These are phyloP conservation scores for Scedosporium dehoogii DNA, from an alignment of 2,329 filamentous ascomycete genomes.

Conservation along the genomic window DNA sequence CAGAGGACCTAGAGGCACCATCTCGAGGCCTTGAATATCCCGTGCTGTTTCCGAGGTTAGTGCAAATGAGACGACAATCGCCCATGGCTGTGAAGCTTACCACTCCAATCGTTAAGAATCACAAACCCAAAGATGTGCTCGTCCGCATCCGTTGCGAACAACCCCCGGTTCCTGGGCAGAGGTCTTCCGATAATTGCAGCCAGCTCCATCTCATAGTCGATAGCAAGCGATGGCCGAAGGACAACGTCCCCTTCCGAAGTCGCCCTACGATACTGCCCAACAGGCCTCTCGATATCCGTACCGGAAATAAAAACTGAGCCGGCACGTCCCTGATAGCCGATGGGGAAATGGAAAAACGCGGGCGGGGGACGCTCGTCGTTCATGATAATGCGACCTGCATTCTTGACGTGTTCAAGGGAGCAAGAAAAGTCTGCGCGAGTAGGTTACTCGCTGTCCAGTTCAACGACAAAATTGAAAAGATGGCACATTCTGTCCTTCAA, in stretches of 20 bases:
- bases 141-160: slow-evolving; percentile 43
- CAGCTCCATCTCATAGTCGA: slow-evolving; percentile 65
- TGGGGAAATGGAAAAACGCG: slow-evolving; percentile 64
- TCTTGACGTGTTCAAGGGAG: slow-evolving; percentile 31
- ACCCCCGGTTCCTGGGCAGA: background rate
- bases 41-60: slow-evolving; percentile 34
- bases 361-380: slow-evolving; percentile 39
- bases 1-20: slow-evolving; percentile 46
- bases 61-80: slow-evolving; percentile 45
- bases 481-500: slow-evolving; percentile 39
- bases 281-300: slow-evolving; percentile 54
- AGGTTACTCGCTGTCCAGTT: slow-evolving; percentile 27
- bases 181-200: slow-evolving; percentile 54
- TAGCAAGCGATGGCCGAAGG: slow-evolving; percentile 16
- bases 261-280: slow-evolving; percentile 50
- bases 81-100: slow-evolving; percentile 27
- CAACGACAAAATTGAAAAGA: slow-evolving; percentile 33
- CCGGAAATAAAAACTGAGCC: slow-evolving; percentile 63
- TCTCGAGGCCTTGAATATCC: slow-evolving; percentile 47
- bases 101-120: slow-evolving; percentile 48
- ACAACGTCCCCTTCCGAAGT: slow-evolving; percentile 24
- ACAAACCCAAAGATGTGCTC: slow-evolving; percentile 62
- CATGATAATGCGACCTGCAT: slow-evolving; percentile 32
- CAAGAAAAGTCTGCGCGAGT: slow-evolving; percentile 34
- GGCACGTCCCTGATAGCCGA: slow-evolving; percentile 65